Percentiles rank a stretch among this genome's conserved stretches.
Evolutionary conservation across 164 flowering plant species (phyloP).

Genomic region (Buxus sempervirens): DNA sequence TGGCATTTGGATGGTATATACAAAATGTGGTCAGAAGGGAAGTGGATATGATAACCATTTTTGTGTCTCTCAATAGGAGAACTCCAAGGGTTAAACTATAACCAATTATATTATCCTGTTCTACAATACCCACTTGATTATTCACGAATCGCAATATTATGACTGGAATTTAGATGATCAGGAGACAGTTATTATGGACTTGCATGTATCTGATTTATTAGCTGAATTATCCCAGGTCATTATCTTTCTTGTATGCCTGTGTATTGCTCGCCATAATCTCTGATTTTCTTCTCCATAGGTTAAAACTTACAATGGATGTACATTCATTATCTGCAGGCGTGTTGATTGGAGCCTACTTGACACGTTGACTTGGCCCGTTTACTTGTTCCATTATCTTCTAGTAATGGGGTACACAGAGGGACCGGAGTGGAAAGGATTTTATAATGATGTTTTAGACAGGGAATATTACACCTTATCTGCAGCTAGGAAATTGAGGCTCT

Average conservation of each 20-base stretch:
- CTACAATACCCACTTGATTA: background rate
- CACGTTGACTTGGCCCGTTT: slow-evolving; percentile 85
- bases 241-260: background rate
- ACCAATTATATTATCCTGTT: background rate
- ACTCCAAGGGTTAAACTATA: background rate
- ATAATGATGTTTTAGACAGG: slow-evolving; percentile 38
- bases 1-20: no score
- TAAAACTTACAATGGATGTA: background rate
- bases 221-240: background rate
- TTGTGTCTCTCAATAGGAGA: background rate
- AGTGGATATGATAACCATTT: background rate
- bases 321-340: slow-evolving; percentile 42
- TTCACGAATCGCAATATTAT: background rate
- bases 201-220: background rate
- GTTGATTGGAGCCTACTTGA: slow-evolving; percentile 92
- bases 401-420: slow-evolving; percentile 56
- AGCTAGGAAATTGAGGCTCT: slow-evolving; percentile 52
- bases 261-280: no score
- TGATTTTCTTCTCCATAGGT: background rate
- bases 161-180: background rate
- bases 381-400: slow-evolving; percentile 57
- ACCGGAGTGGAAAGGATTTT: slow-evolving; percentile 59
- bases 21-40: no score
- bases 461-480: slow-evolving; percentile 71
- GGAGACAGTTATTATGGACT: background rate